Evolutionary conservation across 495 filamentous ascomycete species (phyloP), one percentile per base, ranked within the genome.

Genomic region (Pseudevernia furfuracea): DNA sequence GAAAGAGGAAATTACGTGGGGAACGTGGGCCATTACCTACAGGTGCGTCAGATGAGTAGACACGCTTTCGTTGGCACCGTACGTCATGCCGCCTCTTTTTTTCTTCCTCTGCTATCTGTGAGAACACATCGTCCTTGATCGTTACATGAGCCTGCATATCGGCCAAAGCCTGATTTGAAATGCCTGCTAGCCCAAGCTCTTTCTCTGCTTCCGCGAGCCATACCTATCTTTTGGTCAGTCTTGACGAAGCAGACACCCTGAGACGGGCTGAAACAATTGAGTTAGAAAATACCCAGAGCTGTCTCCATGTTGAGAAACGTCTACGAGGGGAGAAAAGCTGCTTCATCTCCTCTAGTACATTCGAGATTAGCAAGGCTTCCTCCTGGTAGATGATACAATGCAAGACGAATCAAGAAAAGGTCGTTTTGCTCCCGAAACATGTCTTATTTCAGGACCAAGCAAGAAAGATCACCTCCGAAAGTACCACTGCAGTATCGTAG

Each of bases 121-220:
- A 75, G 71, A 97, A 96, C 67, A 90, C 91, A 41, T 86, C 82
- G 68, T 96, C 93, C 38, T 86, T 85, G 44, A 97, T 84, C 19
- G 74, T 78, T 58, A 88, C 74, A 66, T 95, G 83, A 17, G 79
- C 79, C 69, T 81, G 82, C 88, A 96, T 90, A 78, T 92, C 84
- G 58, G 79, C 74, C 60, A 94, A 78, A 30, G 89, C 90, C 64
- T 92, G 85, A 43, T 86, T 78, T 49, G 85, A 79, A 67, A 93
- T 89, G 25, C 79, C 74, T 25, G 80, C 74, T 34, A 82, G 71
- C 8, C 85, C 85, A 3, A 88, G 75, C 71, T 89, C 87, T 74
- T 87, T 85, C 76, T 95, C 84, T 32, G 84, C 81, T 79, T 92
- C 87, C 19, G 90, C 90, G 14, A 95, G 85, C 81, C 83, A 88